Conservation (phyloP, 495 filamentous ascomycete genomes). For the Penicillium longicatenatum region DNA sequence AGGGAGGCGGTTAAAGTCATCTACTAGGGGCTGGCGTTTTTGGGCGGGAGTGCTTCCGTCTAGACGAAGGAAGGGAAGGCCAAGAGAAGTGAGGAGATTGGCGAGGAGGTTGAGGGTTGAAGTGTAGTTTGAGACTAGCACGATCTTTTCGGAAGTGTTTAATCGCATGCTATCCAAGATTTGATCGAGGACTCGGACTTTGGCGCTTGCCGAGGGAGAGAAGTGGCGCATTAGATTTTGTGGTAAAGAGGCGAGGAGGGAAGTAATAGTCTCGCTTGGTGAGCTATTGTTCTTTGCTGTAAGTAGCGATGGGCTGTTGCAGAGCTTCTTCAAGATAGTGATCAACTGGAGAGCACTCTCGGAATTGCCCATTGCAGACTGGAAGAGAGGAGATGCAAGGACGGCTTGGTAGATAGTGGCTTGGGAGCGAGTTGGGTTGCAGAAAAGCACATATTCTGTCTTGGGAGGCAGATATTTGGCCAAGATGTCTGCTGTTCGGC, state of each 20-base stretch:
- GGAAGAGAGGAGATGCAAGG: constrained; percentile 69
- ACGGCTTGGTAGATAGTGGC: constrained; percentile 68
- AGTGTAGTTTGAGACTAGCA: constrained; percentile 83
- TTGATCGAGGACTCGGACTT: constrained; percentile 71
- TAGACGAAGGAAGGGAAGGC: constrained; percentile 68
- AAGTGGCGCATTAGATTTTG: constrained; percentile 57
- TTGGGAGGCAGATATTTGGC: constrained; percentile 75
- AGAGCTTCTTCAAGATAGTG: constrained; percentile 79
- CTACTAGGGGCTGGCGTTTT: constrained; percentile 74
- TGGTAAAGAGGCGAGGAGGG: constrained; percentile 61
- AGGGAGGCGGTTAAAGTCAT: constrained; percentile 70
- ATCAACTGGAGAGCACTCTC: constrained; percentile 75
- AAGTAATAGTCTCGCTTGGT: constrained; percentile 41
- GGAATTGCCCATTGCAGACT: constrained; percentile 62
- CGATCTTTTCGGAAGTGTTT: constrained; percentile 70
- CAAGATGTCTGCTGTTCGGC: constrained; percentile 74
- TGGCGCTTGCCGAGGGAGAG: constrained; percentile 63
- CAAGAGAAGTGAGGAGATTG: constrained; percentile 62
- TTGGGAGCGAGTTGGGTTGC: constrained; percentile 70
- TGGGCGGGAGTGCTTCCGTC: constrained; percentile 70
- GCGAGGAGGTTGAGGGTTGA: constrained; percentile 72
- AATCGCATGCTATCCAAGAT: constrained; percentile 63
- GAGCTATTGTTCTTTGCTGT: constrained; percentile 44
- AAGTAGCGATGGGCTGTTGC: constrained; percentile 74
- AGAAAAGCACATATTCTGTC: constrained; percentile 77